A percentile compares a stretch with the other conserved stretches of the same genome.
Evolutionary conservation across 176 grass and related monocot species (phyloP).

Genomic region (Rhynchospora pubera): DNA sequence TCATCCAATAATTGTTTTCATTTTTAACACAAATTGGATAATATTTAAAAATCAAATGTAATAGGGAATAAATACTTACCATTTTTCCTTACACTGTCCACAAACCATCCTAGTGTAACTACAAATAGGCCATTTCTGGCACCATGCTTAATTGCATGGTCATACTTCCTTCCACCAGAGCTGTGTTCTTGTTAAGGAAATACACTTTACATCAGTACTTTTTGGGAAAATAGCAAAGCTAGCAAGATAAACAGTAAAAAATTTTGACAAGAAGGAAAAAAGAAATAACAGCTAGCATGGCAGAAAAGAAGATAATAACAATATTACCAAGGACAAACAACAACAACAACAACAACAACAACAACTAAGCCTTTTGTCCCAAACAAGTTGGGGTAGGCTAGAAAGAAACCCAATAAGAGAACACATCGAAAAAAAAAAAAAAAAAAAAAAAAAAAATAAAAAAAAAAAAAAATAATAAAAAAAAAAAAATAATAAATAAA

Average conservation of each 20-base stretch:
- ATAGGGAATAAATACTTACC: slow-evolving; percentile 30
- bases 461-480: no score
- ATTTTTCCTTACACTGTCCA: slow-evolving; percentile 68
- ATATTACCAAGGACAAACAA: not conserved
- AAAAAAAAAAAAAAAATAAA: no score
- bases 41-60: not conserved
- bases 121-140: slow-evolving; percentile 53
- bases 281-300: not conserved
- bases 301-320: not conserved
- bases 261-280: not conserved
- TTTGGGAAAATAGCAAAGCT: not conserved
- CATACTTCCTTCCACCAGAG: slow-evolving; percentile 74
- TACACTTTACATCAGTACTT: not conserved
- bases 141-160: slow-evolving; percentile 83
- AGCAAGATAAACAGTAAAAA: not conserved
- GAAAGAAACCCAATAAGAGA: no score
- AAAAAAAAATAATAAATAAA: no score
- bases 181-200: slow-evolving; percentile 60
- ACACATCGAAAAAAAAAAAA: no score
- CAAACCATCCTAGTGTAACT: slow-evolving; percentile 77
- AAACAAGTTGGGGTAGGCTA: no score
- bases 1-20: not conserved
- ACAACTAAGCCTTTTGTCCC: no score
- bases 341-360: no score
- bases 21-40: not conserved